phyloP scores from a whole-genome alignment of 495 filamentous ascomycete genomes.

The Staphylotrichum longicolle region DNA sequence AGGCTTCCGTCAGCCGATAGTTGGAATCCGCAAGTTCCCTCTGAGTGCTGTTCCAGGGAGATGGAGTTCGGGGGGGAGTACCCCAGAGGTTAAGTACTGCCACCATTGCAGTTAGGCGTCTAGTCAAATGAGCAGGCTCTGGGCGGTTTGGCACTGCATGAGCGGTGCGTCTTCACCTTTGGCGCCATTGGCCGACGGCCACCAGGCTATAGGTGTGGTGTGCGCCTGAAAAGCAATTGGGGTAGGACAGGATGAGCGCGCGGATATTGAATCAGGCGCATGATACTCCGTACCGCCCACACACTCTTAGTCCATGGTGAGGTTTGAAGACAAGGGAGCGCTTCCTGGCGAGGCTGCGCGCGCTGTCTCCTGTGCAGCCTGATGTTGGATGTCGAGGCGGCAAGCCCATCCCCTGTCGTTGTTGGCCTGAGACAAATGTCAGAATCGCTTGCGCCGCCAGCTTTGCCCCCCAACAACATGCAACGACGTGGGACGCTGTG shows the following conservation, averaged over 20 bases:
- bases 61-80: background rate
- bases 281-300: slow-evolving; percentile 4
- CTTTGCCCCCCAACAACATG: slow-evolving; percentile 6
- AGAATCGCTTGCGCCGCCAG: slow-evolving; percentile 19
- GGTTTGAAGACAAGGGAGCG: background rate
- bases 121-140: slow-evolving; percentile 14
- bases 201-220: slow-evolving; percentile 30
- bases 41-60: slow-evolving; percentile 4
- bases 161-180: slow-evolving; percentile 14
- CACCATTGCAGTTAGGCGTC: slow-evolving; percentile 25
- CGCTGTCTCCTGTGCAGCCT: background rate
- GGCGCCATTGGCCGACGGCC: slow-evolving; percentile 24
- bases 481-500: slow-evolving; percentile 1
- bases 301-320: background rate
- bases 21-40: background rate
- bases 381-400: background rate
- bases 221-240: slow-evolving; percentile 27
- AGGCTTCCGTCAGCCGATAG: slow-evolving; percentile 11
- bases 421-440: background rate
- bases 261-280: slow-evolving; percentile 30
- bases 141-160: slow-evolving; percentile 20
- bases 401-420: background rate
- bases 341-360: background rate
- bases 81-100: background rate
- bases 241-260: slow-evolving; percentile 31